Conservation (phyloP, 495 filamentous ascomycete genomes). For the Penicillium soppii region DNA sequence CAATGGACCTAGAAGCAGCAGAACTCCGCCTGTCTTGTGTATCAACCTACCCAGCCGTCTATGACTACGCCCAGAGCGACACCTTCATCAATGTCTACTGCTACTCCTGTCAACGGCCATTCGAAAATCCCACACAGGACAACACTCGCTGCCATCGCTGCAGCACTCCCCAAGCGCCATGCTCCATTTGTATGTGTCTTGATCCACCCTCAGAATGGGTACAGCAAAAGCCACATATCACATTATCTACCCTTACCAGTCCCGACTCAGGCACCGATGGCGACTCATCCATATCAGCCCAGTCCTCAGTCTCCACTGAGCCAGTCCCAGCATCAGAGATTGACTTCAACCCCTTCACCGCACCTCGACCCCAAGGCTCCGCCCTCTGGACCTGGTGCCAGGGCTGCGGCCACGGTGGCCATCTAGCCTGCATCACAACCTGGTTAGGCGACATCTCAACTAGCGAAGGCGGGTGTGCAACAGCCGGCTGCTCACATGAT, state of each 20-base stretch:
- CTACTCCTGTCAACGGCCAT: constrained; percentile 46
- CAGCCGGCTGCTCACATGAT: constrained; percentile 70
- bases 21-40: constrained; percentile 67
- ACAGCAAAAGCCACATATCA: constrained; percentile 10
- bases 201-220: constrained; percentile 53
- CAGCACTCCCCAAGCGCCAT: constrained; percentile 42
- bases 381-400: constrained; percentile 69
- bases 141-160: constrained; percentile 46
- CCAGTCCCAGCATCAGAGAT: constrained; percentile 26
- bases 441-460: constrained; percentile 60
- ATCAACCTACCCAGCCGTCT: constrained; percentile 59
- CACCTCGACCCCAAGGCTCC: constrained; percentile 31
- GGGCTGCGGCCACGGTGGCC: constrained; percentile 73
- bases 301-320: constrained; percentile 34
- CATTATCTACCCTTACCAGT: constrained; percentile 13
- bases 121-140: constrained; percentile 42
- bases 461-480: constrained; percentile 70
- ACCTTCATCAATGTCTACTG: constrained; percentile 48
- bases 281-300: constrained; percentile 25
- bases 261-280: constrained; percentile 19
- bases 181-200: constrained; percentile 46
- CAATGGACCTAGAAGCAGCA: constrained; percentile 66
- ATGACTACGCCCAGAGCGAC: constrained; percentile 54
- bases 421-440: constrained; percentile 62
- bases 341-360: constrained; percentile 16